Conservation (phyloP, 1,284 basidiomycete species). For the Trametes polyzona region DNA sequence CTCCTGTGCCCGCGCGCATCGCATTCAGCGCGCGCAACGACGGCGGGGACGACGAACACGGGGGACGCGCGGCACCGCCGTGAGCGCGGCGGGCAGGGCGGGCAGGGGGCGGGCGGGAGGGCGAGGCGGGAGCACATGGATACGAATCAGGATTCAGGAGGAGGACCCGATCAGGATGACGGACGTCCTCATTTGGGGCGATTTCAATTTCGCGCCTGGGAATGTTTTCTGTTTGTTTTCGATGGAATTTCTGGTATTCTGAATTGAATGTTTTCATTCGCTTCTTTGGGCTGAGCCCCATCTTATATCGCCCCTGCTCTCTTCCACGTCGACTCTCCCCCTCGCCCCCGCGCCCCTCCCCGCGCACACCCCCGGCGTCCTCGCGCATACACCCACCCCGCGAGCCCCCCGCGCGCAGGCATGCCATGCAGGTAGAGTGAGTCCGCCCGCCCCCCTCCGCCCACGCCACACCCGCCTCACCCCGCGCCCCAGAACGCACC, state of each 20-base stretch:
- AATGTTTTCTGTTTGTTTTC: constrained; percentile 40
- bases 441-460: neutral
- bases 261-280: constrained; percentile 41
- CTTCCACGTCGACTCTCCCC: constrained; percentile 34
- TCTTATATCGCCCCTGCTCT: constrained; percentile 34
- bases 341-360: constrained; percentile 24
- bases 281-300: constrained; percentile 35
- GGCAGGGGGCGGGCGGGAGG: constrained; percentile 3
- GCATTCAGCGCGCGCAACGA: neutral
- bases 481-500: constrained; percentile 4
- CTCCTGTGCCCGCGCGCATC: neutral
- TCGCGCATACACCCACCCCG: constrained; percentile 1
- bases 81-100: neutral
- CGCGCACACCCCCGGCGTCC: constrained; percentile 9
- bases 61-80: neutral
- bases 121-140: constrained; percentile 17
- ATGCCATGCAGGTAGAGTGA: constrained; percentile 30
- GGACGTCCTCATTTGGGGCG: constrained; percentile 26
- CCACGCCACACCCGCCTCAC: neutral
- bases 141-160: constrained; percentile 31
- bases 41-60: neutral
- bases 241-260: constrained; percentile 37
- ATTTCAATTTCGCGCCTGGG: constrained; percentile 36
- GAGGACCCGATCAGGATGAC: constrained; percentile 28
- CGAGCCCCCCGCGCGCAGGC: neutral